phyloP scores from a whole-genome alignment of 345 rosid species.

The Dimocarpus longan region DNA sequence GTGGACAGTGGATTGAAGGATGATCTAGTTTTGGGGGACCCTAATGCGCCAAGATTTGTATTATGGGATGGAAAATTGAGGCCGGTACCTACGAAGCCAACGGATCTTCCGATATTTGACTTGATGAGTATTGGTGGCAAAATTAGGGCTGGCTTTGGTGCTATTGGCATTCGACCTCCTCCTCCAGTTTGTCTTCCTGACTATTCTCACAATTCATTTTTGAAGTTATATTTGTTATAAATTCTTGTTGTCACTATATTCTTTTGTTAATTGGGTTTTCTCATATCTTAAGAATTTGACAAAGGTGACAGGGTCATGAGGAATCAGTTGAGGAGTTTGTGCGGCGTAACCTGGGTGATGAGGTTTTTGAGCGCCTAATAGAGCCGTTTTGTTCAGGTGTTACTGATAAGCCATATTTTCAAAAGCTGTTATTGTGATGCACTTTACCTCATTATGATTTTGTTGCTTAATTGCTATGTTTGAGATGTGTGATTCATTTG shows the following conservation, averaged over 20 bases:
- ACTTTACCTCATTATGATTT: background rate
- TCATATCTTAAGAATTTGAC: conserved; percentile 57
- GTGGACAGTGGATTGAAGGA: conserved; percentile 87
- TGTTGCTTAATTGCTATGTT: background rate
- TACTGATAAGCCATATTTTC: background rate
- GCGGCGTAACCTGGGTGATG: conserved; percentile 87
- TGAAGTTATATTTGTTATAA: background rate
- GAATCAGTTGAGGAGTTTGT: conserved; percentile 97
- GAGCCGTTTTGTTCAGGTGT: conserved; percentile 98
- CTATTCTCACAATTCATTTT: conserved; percentile 16
- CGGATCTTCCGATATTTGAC: conserved; percentile 75
- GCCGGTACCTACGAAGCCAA: conserved; percentile 80
- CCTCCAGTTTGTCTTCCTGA: conserved; percentile 76
- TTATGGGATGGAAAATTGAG: conserved; percentile 86
- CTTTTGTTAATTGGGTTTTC: conserved; percentile 31
- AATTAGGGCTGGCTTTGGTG: conserved; percentile 88
- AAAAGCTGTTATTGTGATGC: background rate
- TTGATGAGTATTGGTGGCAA: conserved; percentile 92
- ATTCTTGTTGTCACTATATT: background rate
- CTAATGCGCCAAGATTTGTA: conserved; percentile 85
- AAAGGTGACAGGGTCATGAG: conserved; percentile 92
- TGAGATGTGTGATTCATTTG: background rate
- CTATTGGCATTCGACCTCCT: conserved; percentile 81
- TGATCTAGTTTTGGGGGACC: conserved; percentile 93
- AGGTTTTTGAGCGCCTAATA: conserved; percentile 91